phyloP scores from a whole-genome alignment of 2,329 filamentous ascomycete species.

The Paecilomyces formosus region DNA sequence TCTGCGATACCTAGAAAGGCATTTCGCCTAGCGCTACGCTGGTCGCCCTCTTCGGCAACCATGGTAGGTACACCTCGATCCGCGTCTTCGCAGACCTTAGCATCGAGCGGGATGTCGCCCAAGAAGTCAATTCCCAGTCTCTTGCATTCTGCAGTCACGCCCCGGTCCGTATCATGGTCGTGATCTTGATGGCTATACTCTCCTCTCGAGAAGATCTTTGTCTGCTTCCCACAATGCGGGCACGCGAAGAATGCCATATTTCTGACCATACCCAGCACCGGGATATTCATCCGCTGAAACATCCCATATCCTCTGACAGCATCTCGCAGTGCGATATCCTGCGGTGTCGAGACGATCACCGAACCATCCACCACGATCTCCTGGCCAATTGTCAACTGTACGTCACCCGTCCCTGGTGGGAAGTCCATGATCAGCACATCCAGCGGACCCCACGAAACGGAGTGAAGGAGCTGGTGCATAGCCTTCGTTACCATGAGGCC shows the following conservation, averaged over 20 bases:
- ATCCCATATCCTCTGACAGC: conserved; percentile 87
- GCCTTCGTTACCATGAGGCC: conserved; percentile 98
- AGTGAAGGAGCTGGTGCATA: conserved; percentile 86
- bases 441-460: conserved; percentile 86
- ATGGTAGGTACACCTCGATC: conserved; percentile 85
- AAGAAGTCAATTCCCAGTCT: conserved; percentile 71
- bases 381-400: conserved; percentile 93
- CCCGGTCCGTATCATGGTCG: conserved; percentile 41
- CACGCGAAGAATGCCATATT: conserved; percentile 87
- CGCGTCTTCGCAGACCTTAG: conserved; percentile 77
- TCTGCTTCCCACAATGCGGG: conserved; percentile 66
- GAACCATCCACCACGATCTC: conserved; percentile 80
- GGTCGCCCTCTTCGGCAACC: conserved; percentile 63
- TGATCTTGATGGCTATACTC: conserved; percentile 13
- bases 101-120: conserved; percentile 82
- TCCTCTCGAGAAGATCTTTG: conserved; percentile 61
- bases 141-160: conserved; percentile 60
- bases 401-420: conserved; percentile 90
- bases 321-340: conserved; percentile 86
- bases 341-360: conserved; percentile 85
- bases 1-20: conserved; percentile 67
- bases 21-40: conserved; percentile 58
- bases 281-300: conserved; percentile 77
- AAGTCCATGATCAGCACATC: conserved; percentile 86
- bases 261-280: conserved; percentile 75